Evolutionary conservation across 2,329 filamentous ascomycete genomes (phyloP).

Genomic region (Paecilomyces dactylethromorphus): DNA sequence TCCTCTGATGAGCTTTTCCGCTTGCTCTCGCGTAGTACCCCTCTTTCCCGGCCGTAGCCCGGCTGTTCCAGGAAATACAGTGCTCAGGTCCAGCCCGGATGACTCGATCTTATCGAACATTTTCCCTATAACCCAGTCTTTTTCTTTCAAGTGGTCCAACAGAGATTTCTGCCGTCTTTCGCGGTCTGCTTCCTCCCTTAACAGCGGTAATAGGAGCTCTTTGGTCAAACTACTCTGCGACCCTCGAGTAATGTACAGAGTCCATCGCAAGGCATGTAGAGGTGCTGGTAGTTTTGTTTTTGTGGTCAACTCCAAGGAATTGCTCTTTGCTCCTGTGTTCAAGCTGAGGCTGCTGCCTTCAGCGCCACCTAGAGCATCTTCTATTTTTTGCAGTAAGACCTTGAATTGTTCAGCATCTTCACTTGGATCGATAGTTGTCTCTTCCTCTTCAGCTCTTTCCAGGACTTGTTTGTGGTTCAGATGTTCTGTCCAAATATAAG

Average conservation of each 20-base stretch:
- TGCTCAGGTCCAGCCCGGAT: constrained; percentile 49
- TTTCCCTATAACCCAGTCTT: constrained; percentile 53
- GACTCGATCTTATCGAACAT: constrained; percentile 54
- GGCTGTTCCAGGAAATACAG: constrained; percentile 51
- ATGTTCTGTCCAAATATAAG: constrained; percentile 50
- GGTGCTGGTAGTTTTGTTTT: constrained; percentile 47
- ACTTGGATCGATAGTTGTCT: constrained; percentile 54
- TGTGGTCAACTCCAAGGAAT: constrained; percentile 41
- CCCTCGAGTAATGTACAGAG: constrained; percentile 38
- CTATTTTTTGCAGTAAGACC: constrained; percentile 51
- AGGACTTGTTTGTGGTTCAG: constrained; percentile 42
- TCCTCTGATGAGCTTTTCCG: constrained; percentile 49
- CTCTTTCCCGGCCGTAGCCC: constrained; percentile 40
- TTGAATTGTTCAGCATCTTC: constrained; percentile 50
- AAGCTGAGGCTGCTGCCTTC: constrained; percentile 25
- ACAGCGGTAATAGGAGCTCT: constrained; percentile 48
- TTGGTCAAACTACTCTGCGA: constrained; percentile 37
- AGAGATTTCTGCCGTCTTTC: constrained; percentile 44
- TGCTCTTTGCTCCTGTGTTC: constrained; percentile 15
- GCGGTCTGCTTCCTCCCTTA: constrained; percentile 43
- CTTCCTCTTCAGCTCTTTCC: constrained; percentile 40
- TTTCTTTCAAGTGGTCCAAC: constrained; percentile 46
- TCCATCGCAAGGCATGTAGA: constrained; percentile 49
- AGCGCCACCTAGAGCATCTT: constrained; percentile 38
- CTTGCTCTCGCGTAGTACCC: constrained; percentile 42